Percentiles rank a stretch among this genome's conserved stretches.
Evolutionary conservation across 2,329 filamentous ascomycete species (phyloP).

Genomic region (Calcarisporium arbuscula): DNA sequence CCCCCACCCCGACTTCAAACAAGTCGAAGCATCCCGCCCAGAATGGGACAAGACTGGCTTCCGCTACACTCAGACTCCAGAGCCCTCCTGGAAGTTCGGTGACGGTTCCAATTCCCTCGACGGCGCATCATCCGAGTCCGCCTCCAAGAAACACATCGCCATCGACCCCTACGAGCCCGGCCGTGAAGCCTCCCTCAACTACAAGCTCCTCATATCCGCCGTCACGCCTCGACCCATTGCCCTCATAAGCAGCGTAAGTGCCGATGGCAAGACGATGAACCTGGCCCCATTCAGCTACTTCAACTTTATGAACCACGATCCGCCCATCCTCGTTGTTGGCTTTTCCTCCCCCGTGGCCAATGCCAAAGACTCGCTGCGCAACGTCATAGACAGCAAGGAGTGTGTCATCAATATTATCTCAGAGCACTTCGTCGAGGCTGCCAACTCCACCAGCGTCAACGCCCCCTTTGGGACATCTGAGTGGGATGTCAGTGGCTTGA

Average conservation of each 20-base stretch:
- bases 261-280: slow-evolving; percentile 60
- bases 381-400: slow-evolving; percentile 65
- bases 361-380: slow-evolving; percentile 74
- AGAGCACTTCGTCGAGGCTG: slow-evolving; percentile 80
- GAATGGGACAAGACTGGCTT: slow-evolving; percentile 48
- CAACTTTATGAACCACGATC: slow-evolving; percentile 77
- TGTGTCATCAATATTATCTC: slow-evolving; percentile 84
- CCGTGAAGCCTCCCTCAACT: slow-evolving; percentile 66
- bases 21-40: slow-evolving; percentile 59
- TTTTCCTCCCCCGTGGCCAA: slow-evolving; percentile 36
- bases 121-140: slow-evolving; percentile 5
- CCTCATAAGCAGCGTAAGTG: slow-evolving; percentile 38
- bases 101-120: slow-evolving; percentile 53
- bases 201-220: slow-evolving; percentile 83
- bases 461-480: slow-evolving; percentile 71
- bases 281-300: slow-evolving; percentile 86
- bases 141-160: slow-evolving; percentile 54
- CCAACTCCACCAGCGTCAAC: slow-evolving; percentile 75
- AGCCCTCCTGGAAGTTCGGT: slow-evolving; percentile 60
- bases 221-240: slow-evolving; percentile 78
- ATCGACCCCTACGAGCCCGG: slow-evolving; percentile 76
- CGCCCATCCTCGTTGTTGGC: slow-evolving; percentile 69
- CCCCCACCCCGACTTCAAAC: slow-evolving; percentile 69
- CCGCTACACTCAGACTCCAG: slow-evolving; percentile 55
- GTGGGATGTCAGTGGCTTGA: slow-evolving; percentile 73